phyloP scores from a whole-genome alignment of 2,329 filamentous ascomycete genomes.

The Aspergillus novofumigatus region DNA sequence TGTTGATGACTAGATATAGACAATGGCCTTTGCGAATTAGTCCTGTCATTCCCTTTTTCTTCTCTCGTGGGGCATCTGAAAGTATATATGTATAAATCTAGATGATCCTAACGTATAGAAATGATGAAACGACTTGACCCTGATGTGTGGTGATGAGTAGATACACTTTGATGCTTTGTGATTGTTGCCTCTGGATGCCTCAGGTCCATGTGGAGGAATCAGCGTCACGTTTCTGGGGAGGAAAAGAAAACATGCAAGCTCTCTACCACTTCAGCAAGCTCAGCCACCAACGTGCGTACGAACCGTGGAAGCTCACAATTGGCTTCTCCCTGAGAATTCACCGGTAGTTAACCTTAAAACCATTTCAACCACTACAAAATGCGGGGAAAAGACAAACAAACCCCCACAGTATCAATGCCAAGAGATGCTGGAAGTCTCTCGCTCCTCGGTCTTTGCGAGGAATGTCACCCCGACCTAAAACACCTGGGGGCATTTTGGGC shows the following conservation, averaged over 20 bases:
- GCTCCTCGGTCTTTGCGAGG: neutral
- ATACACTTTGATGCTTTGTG: neutral
- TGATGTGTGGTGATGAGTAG: neutral
- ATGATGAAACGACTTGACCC: conserved; percentile 9
- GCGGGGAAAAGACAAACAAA: neutral
- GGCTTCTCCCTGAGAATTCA: neutral
- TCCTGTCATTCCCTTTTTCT: conserved; percentile 3
- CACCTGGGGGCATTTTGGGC: neutral
- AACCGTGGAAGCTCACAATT: neutral
- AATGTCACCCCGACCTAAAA: conserved; percentile 3
- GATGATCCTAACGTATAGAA: conserved; percentile 11
- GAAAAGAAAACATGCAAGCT: neutral
- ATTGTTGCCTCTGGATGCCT: neutral
- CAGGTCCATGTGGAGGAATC: neutral
- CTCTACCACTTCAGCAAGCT: neutral
- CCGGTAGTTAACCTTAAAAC: neutral
- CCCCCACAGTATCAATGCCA: neutral
- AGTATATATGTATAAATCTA: conserved; percentile 16
- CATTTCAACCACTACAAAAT: neutral
- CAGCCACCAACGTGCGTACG: neutral
- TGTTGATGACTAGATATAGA: conserved; percentile 20
- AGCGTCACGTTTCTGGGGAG: neutral
- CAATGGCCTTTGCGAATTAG: conserved; percentile 5
- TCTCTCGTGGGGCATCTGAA: conserved; percentile 11
- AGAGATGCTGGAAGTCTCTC: neutral